phyloP scores from a whole-genome alignment of 2,329 filamentous ascomycete species.

The Colletotrichum acutatum region DNA sequence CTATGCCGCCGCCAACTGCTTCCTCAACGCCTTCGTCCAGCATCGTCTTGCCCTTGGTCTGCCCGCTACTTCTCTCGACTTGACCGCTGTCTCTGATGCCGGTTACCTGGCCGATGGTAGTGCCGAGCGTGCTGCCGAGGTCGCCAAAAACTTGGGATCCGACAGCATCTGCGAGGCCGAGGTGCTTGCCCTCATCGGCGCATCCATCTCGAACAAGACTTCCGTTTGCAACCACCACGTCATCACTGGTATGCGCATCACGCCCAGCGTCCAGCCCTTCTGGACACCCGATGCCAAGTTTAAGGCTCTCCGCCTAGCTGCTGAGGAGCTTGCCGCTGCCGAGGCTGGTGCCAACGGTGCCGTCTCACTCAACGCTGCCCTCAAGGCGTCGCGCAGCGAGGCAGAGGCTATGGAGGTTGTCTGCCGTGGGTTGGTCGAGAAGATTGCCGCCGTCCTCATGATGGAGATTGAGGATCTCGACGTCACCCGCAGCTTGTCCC shows the following conservation, averaged over 20 bases:
- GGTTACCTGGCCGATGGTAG: slow-evolving; percentile 62
- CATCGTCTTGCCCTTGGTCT: slow-evolving; percentile 53
- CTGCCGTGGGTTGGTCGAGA: slow-evolving; percentile 56
- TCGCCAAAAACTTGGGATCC: slow-evolving; percentile 61
- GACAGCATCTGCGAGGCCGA: slow-evolving; percentile 63
- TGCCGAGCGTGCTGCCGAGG: slow-evolving; percentile 53
- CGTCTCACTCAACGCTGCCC: slow-evolving; percentile 54
- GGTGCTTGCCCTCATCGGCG: slow-evolving; percentile 63
- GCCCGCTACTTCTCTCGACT: slow-evolving; percentile 59
- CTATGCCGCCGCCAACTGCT: slow-evolving; percentile 63
- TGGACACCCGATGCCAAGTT: slow-evolving; percentile 67
- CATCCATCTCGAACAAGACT: slow-evolving; percentile 58
- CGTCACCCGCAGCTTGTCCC: slow-evolving; percentile 49
- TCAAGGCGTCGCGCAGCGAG: slow-evolving; percentile 54
- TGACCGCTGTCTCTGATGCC: slow-evolving; percentile 62
- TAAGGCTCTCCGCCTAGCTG: slow-evolving; percentile 56
- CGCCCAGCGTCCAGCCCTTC: slow-evolving; percentile 58
- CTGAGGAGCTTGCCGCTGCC: slow-evolving; percentile 50
- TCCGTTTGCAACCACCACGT: slow-evolving; percentile 59
- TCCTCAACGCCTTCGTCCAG: slow-evolving; percentile 55
- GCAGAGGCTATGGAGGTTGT: slow-evolving; percentile 59
- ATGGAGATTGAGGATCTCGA: slow-evolving; percentile 61
- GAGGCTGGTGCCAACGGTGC: slow-evolving; percentile 42
- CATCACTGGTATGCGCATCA: slow-evolving; percentile 65
- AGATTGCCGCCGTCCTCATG: slow-evolving; percentile 60